A percentile compares a stretch with the other conserved stretches of the same genome.
Evolutionary conservation across 495 filamentous ascomycete genomes (phyloP).

Genomic region (Xylaria curta): DNA sequence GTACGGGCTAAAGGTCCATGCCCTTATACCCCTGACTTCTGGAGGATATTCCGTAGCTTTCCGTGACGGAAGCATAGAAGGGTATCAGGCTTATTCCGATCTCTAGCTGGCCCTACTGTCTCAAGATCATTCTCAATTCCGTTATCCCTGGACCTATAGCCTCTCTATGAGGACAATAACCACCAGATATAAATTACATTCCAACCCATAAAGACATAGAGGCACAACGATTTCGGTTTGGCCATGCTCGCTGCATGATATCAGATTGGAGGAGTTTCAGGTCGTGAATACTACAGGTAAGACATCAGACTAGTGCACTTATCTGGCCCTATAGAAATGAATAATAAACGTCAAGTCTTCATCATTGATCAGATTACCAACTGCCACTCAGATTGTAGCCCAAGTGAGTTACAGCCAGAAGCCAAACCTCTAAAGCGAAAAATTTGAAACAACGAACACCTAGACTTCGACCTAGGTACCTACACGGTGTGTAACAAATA

Average conservation of each 20-base stretch:
- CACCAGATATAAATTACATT: neutral
- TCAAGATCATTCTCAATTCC: neutral
- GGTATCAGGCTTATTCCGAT: neutral
- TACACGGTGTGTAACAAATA: neutral
- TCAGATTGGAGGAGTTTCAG: no score
- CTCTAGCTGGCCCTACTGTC: neutral
- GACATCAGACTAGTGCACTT: neutral
- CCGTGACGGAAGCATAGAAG: neutral
- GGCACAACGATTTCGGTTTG: neutral
- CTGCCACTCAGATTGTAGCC: neutral
- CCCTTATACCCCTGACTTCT: no score
- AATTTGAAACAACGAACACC: neutral
- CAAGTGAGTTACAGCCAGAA: neutral
- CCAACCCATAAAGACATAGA: neutral
- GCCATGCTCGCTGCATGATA: neutral
- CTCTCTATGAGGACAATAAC: neutral
- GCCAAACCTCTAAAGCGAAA: neutral
- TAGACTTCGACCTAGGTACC: neutral
- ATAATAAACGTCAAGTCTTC: neutral
- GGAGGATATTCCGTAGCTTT: no score
- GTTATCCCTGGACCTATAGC: neutral
- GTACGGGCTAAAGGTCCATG: no score
- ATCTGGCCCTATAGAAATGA: no score
- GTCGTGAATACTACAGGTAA: neutral
- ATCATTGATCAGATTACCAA: neutral